Evolutionary conservation across 2,329 filamentous ascomycete species (phyloP).

Genomic region (Fusarium veterinarium): DNA sequence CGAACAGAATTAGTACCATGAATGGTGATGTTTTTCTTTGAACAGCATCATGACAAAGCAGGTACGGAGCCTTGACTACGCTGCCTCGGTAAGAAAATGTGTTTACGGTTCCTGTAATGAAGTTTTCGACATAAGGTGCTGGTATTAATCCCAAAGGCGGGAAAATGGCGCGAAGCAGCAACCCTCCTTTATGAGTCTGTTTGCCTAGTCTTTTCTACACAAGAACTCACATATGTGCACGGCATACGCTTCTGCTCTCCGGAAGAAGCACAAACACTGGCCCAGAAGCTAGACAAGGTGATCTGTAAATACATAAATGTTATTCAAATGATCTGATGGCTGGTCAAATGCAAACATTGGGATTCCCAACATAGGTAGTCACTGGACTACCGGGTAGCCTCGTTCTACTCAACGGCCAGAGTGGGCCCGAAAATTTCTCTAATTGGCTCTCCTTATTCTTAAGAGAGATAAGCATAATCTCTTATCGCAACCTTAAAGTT

Average conservation of each 20-base stretch:
- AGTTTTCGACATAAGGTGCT: too few relatives aligned
- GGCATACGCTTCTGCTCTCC: neutral
- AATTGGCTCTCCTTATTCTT: neutral
- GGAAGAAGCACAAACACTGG: neutral
- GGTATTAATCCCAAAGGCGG: rapidly evolving
- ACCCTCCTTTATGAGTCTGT: too few relatives aligned
- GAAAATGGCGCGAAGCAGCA: too few relatives aligned
- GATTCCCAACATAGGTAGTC: neutral
- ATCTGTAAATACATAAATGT: rapidly evolving
- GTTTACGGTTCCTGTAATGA: rapidly evolving
- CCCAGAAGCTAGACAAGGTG: neutral
- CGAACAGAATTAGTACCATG: rapidly evolving
- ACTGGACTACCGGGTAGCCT: neutral
- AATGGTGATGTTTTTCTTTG: rapidly evolving
- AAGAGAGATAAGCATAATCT: neutral
- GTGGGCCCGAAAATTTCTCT: neutral
- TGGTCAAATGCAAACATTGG: neutral
- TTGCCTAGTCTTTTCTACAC: too few relatives aligned
- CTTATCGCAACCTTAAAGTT: neutral
- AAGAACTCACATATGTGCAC: rapidly evolving
- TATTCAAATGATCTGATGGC: neutral
- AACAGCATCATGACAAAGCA: rapidly evolving
- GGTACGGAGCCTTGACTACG: neutral
- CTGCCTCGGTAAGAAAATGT: neutral
- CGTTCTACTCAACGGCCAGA: rapidly evolving